Evolutionary conservation across 805 yeast genomes (phyloP).

Genomic region (Sugiyamaella marilandica): DNA sequence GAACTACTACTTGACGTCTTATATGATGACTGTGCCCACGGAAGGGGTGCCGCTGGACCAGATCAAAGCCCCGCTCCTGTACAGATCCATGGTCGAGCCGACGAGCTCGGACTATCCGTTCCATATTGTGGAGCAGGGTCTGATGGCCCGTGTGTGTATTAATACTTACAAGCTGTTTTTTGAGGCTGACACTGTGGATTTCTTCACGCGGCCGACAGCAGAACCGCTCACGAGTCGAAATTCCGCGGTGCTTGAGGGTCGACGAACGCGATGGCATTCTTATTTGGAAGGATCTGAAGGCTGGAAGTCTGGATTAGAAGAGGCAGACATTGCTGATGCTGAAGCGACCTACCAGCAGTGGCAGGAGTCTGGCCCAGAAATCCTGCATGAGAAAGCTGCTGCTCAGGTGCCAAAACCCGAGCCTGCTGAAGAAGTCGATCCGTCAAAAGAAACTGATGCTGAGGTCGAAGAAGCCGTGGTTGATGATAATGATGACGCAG

Average conservation of each 20-base stretch:
- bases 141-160: conserved; percentile 73
- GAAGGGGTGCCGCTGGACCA: conserved; percentile 85
- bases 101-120: conserved; percentile 24
- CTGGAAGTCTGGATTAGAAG: conserved; percentile 48
- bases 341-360: conserved; percentile 25
- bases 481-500: background rate
- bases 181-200: conserved; percentile 74
- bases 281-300: conserved; percentile 52
- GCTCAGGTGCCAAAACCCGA: conserved; percentile 10
- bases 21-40: conserved; percentile 92
- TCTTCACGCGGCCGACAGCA: conserved; percentile 60
- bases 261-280: conserved; percentile 31
- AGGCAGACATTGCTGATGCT: conserved; percentile 31
- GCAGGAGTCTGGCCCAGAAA: conserved; percentile 26
- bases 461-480: background rate
- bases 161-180: conserved; percentile 77
- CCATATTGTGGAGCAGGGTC: conserved; percentile 62
- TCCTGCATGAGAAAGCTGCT: conserved; percentile 12
- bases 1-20: conserved; percentile 91
- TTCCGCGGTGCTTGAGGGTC: conserved; percentile 9
- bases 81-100: conserved; percentile 35
- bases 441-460: conserved; percentile 1
- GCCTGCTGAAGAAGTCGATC: conserved; percentile 12
- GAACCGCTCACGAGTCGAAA: conserved; percentile 17
- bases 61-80: conserved; percentile 74